Percentiles rank a stretch among this genome's conserved stretches.
These are phyloP conservation scores for Aegilops speltoides DNA, from an alignment of 176 grass and related monocot genomes.

Conservation along the genomic window DNA sequence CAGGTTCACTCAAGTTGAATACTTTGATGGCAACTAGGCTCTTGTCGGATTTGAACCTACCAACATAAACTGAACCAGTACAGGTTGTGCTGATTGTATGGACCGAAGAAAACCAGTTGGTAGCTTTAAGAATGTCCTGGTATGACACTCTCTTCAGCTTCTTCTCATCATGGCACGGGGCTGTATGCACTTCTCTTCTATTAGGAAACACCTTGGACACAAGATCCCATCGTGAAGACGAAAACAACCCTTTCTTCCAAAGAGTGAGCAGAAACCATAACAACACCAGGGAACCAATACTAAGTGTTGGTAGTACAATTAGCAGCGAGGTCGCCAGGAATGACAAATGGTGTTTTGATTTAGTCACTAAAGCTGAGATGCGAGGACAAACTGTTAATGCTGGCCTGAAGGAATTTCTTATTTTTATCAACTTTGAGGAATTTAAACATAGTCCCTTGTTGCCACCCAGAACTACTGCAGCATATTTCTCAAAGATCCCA, in stretches of 20 bases:
- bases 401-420: neutral
- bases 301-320: neutral
- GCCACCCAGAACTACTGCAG: neutral
- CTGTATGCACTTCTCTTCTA: neutral
- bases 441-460: neutral
- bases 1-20: constrained; percentile 14
- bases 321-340: neutral
- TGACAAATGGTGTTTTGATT: neutral
- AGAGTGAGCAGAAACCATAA: neutral
- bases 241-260: neutral
- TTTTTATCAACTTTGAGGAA: neutral
- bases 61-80: constrained; percentile 26
- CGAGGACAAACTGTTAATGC: neutral
- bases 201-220: neutral
- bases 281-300: neutral
- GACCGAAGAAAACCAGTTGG: constrained; percentile 16
- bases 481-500: neutral
- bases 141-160: constrained; percentile 23
- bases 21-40: constrained; percentile 33
- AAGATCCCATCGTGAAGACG: neutral
- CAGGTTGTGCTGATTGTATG: constrained; percentile 13
- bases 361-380: neutral
- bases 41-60: constrained; percentile 23
- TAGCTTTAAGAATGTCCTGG: constrained; percentile 28
- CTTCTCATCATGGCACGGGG: neutral